Percentiles rank a stretch among this genome's conserved stretches.
These are phyloP conservation scores for Cercospora berteroae DNA, from an alignment of 2,329 filamentous ascomycete genomes.

Conservation along the genomic window DNA sequence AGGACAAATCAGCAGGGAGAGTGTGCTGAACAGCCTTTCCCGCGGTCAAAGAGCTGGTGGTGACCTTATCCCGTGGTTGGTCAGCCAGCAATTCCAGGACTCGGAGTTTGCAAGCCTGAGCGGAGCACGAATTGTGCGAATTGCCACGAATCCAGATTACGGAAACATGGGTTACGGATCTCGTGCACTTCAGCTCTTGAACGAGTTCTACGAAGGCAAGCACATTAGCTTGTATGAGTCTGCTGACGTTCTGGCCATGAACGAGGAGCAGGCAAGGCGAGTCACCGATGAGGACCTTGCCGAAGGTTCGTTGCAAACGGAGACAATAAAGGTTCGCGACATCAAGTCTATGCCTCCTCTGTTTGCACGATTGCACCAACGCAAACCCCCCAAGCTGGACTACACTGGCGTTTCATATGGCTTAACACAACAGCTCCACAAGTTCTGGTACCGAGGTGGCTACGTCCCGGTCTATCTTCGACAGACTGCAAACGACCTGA, in stretches of 20 bases:
- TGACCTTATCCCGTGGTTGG: constrained; percentile 94
- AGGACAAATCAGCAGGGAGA: constrained; percentile 90
- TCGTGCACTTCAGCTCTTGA: constrained; percentile 79
- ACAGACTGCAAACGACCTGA: constrained; percentile 93
- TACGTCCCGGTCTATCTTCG: constrained; percentile 91
- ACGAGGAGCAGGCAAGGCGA: constrained; percentile 62
- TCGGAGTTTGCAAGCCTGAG: constrained; percentile 93
- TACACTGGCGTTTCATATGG: constrained; percentile 96
- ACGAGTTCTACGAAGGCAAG: constrained; percentile 92
- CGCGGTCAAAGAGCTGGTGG: constrained; percentile 85
- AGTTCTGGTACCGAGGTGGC: constrained; percentile 88
- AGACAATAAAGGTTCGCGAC: constrained; percentile 86
- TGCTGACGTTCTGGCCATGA: constrained; percentile 45
- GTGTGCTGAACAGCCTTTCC: constrained; percentile 84
- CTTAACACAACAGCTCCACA: constrained; percentile 80
- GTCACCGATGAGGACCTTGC: constrained; percentile 81
- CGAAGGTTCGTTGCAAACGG: constrained; percentile 71
- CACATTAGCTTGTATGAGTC: constrained; percentile 81
- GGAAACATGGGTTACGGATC: constrained; percentile 89
- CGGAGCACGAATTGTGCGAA: constrained; percentile 86
- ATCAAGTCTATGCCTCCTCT: constrained; percentile 89
- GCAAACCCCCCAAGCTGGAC: constrained; percentile 75
- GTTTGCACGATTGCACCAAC: constrained; percentile 83
- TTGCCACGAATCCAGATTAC: constrained; percentile 95
- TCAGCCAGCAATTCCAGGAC: constrained; percentile 97